A percentile compares a stretch with the other conserved stretches of the same genome.
phyloP scores from a whole-genome alignment of 306 rosid genomes.

The Rosa persica region DNA sequence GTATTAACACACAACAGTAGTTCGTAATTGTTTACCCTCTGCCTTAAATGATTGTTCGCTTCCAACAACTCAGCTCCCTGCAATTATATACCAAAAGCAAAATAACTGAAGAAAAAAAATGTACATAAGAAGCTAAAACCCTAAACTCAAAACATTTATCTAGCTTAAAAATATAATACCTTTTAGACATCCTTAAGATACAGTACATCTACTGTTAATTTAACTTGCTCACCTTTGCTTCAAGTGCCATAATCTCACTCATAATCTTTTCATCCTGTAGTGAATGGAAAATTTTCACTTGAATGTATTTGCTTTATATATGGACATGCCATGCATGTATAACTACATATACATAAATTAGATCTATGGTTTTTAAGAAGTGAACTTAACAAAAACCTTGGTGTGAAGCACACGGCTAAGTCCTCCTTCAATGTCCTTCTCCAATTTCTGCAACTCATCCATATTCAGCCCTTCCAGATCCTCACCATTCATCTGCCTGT shows the following conservation, averaged over 20 bases:
- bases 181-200: neutral
- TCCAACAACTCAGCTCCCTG: constrained; percentile 32
- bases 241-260: constrained; percentile 32
- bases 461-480: constrained; percentile 37
- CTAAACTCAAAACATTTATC: neutral
- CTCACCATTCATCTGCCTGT: constrained; percentile 42
- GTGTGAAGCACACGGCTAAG: constrained; percentile 35
- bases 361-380: neutral
- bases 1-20: neutral
- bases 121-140: neutral
- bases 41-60: constrained; percentile 31
- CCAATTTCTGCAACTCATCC: constrained; percentile 35
- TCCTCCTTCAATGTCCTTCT: constrained; percentile 30
- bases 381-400: constrained; percentile 22
- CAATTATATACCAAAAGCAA: neutral
- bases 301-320: neutral
- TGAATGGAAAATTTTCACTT: neutral
- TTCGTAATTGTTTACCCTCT: constrained; percentile 19
- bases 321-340: too few relatives aligned
- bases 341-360: neutral
- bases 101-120: neutral
- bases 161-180: neutral
- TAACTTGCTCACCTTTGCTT: constrained; percentile 30
- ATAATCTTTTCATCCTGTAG: constrained; percentile 33
- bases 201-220: neutral